Evolutionary conservation across 2,329 filamentous ascomycete genomes (phyloP).

Genomic region (Hawksworthiomyces lignivorus): DNA sequence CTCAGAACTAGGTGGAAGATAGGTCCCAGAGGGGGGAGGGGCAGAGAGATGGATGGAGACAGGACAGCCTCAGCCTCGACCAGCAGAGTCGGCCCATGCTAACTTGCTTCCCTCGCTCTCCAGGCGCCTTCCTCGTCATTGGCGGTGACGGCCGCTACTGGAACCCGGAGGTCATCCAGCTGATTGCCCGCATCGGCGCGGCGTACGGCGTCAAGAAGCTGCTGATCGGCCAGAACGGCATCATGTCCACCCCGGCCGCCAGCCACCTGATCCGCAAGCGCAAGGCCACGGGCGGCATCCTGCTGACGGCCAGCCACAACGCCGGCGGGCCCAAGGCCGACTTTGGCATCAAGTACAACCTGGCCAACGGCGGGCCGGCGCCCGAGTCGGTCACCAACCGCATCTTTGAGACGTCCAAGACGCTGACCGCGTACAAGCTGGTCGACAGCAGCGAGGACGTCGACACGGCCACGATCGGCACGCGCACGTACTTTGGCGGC

Average conservation of each 20-base stretch:
- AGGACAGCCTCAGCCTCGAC: no score
- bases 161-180: slow-evolving; percentile 92
- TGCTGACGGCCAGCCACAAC: slow-evolving; percentile 96
- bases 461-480: slow-evolving; percentile 76
- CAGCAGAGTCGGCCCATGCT: no score
- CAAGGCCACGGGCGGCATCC: slow-evolving; percentile 91
- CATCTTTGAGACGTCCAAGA: slow-evolving; percentile 89
- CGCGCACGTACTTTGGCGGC: slow-evolving; percentile 76
- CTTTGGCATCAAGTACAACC: slow-evolving; percentile 99
- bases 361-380: slow-evolving; percentile 89
- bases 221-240: slow-evolving; percentile 89
- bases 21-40: no score
- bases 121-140: slow-evolving; percentile 79
- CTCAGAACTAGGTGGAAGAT: background rate
- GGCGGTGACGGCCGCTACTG: slow-evolving; percentile 95
- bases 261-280: slow-evolving; percentile 93
- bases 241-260: slow-evolving; percentile 91
- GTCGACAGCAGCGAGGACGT: slow-evolving; percentile 70
- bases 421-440: slow-evolving; percentile 85
- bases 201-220: slow-evolving; percentile 99
- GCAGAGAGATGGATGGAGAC: no score
- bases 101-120: background rate
- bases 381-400: slow-evolving; percentile 97
- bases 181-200: slow-evolving; percentile 94
- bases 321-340: slow-evolving; percentile 90